Conservation (phyloP, 192 early-diverging fungal species). For the Coemansia sp. region DNA sequence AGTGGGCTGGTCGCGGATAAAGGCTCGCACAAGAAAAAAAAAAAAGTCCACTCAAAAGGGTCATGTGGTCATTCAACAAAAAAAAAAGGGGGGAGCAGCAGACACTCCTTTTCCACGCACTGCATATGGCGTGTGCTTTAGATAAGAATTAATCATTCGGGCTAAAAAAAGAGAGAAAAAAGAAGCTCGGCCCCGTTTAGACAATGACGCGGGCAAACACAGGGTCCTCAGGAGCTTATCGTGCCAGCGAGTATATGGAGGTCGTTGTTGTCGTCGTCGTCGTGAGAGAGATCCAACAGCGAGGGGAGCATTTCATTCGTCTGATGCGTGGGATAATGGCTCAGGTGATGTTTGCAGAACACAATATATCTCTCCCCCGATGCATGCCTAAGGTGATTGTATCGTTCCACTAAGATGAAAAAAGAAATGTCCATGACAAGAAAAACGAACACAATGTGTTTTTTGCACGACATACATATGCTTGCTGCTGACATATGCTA, state of each 20-base stretch:
- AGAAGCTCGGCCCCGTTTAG: neutral
- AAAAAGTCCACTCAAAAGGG: conserved; percentile 4
- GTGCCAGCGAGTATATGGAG: neutral
- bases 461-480: too few species aligned
- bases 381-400: neutral
- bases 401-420: neutral
- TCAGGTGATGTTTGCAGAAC: conserved; percentile 2
- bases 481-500: neutral
- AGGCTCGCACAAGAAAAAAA: neutral
- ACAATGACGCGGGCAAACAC: neutral
- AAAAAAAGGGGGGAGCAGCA: neutral
- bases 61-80: neutral
- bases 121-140: neutral
- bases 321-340: conserved; percentile 8
- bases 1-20: neutral
- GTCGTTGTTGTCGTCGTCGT: neutral
- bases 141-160: neutral
- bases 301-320: neutral
- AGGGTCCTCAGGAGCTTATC: neutral
- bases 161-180: too few species aligned
- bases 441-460: neutral
- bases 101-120: neutral
- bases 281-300: neutral
- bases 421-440: neutral
- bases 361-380: neutral